Conservation (phyloP, 2,329 filamentous ascomycete species). For the Penicillium decumbens region DNA sequence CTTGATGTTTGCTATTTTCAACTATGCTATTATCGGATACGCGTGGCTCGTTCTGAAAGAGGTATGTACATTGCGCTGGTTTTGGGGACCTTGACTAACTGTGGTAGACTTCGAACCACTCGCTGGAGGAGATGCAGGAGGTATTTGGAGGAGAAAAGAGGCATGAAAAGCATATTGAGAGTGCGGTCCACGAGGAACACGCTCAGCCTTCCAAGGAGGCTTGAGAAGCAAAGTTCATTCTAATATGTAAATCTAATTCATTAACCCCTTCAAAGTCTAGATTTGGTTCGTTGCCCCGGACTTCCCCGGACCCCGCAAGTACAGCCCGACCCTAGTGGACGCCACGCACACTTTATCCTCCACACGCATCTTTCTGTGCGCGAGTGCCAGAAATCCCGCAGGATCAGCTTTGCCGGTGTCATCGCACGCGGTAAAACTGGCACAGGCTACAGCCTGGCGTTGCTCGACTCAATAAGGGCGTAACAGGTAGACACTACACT, state of each 20-base stretch:
- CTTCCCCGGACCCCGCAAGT: constrained; percentile 2
- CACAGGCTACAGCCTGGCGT: neutral
- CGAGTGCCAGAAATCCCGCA: neutral
- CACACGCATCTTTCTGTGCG: neutral
- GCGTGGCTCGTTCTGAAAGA: constrained; percentile 44
- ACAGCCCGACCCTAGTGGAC: neutral
- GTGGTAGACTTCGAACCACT: constrained; percentile 40
- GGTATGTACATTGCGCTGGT: constrained; percentile 14
- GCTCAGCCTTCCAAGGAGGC: neutral
- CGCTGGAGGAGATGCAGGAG: constrained; percentile 45
- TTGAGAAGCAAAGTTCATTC: neutral
- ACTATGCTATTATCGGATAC: constrained; percentile 45
- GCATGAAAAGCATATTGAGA: constrained; percentile 12
- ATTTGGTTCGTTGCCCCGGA: constrained; percentile 2
- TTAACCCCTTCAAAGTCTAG: neutral
- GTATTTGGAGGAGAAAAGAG: constrained; percentile 27
- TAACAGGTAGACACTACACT: neutral
- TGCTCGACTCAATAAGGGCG: neutral
- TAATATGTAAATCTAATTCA: neutral
- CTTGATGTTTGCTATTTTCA: constrained; percentile 50
- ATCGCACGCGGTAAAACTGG: neutral
- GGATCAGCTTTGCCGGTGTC: neutral
- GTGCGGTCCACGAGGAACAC: constrained; percentile 2
- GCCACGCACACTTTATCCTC: constrained; percentile 7
- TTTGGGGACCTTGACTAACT: constrained; percentile 1